phyloP scores from a whole-genome alignment of 805 yeast genomes.

The Pichia paraexigua region DNA sequence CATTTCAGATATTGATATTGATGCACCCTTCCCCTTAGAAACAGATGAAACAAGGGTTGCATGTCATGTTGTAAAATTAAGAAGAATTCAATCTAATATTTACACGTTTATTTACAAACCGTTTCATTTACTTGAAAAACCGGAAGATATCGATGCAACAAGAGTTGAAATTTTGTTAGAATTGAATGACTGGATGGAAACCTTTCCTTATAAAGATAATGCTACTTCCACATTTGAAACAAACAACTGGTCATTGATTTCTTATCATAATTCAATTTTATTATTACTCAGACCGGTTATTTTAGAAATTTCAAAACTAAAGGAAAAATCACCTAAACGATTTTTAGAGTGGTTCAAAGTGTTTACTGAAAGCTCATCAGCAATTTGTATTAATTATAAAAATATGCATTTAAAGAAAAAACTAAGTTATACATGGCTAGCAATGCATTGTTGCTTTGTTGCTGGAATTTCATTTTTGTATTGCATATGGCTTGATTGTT shows the following conservation, averaged over 20 bases:
- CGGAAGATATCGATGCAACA: slow-evolving; percentile 23
- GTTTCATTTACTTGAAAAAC: slow-evolving; percentile 11
- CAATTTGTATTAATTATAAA: slow-evolving; percentile 24
- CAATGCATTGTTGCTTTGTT: slow-evolving; percentile 28
- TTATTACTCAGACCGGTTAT: slow-evolving; percentile 26
- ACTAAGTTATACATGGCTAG: slow-evolving; percentile 25
- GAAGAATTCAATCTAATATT: slow-evolving; percentile 29
- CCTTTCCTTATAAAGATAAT: slow-evolving; percentile 23
- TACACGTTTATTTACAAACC: slow-evolving; percentile 29
- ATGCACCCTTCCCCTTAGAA: slow-evolving; percentile 22
- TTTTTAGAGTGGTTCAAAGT: slow-evolving; percentile 28
- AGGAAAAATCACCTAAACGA: slow-evolving; percentile 15
- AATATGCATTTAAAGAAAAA: slow-evolving; percentile 20
- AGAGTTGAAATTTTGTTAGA: slow-evolving; percentile 26
- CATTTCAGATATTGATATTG: slow-evolving; percentile 30
- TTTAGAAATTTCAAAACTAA: slow-evolving; percentile 16
- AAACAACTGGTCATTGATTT: slow-evolving; percentile 27
- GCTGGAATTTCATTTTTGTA: slow-evolving; percentile 27
- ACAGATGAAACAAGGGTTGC: slow-evolving; percentile 21
- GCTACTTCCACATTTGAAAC: slow-evolving; percentile 27
- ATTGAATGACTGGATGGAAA: slow-evolving; percentile 27
- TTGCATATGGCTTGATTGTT: slow-evolving; percentile 27
- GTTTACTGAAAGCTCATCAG: slow-evolving; percentile 26
- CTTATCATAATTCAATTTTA: slow-evolving; percentile 29
- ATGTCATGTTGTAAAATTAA: slow-evolving; percentile 25